Evolutionary conservation across 2,329 filamentous ascomycete species (phyloP), one percentile per base, ranked within the genome.

Genomic region (Pleomassaria siparia): DNA sequence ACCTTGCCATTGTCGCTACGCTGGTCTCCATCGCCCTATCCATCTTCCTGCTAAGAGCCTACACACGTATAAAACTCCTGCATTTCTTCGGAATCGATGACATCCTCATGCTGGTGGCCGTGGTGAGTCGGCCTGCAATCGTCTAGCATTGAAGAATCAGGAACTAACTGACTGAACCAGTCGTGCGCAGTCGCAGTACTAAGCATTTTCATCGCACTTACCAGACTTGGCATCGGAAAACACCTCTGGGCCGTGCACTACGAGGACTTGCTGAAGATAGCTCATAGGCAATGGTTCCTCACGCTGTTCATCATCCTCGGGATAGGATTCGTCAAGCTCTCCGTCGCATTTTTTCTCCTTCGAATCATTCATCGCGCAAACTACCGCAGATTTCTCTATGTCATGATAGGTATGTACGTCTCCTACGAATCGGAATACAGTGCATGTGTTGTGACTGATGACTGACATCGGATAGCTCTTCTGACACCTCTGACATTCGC

Each of bases 11-110:
- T 44, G 72, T 72, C 33, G 59, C 70, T 29, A 61, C 70, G 26
- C 64, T 77, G 47, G 70, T 71, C 20, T 64, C 63, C 9, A 50
- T 74, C 46, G 73, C 76, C 13, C 63, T 72, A 4, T 59, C 77
- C 32, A 64, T 63, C 15, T 74, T 75, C 21, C 45, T 66, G 20
- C 61, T 73, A 44, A 71, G 76, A 47, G 51, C 73, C 12, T 78
- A 74, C 46, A 78, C 78, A 36, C 72, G 76, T 54, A 62, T 48
- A 36, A 64, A 64, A 42, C 71, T 80, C 59, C 71, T 80, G 42
- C 75, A 71, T 22, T 75, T 72, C 42, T 67, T 75, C 40, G 76
- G 75, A n/a, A 62, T 72, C 47, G 79, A 82, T 67, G 79, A 80
- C 56, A 73, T 68, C 47, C 49, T 75, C 3, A 76, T 78, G 47